Evolutionary conservation across 1,139 yeast genomes (phyloP).

Genomic region (Dujonia santamariae): DNA sequence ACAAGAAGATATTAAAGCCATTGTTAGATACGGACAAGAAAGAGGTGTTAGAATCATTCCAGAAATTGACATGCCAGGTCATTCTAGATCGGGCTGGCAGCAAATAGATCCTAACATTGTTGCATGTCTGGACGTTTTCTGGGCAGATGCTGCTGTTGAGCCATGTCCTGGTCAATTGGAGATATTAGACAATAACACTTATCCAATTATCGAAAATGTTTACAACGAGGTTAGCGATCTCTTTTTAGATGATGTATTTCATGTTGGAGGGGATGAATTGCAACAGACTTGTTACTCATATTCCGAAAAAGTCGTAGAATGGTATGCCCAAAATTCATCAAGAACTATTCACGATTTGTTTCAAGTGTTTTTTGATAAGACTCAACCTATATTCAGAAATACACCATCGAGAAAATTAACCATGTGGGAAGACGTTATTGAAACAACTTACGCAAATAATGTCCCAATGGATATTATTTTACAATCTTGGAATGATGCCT

Average conservation of each 20-base stretch:
- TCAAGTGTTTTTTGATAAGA: conserved; percentile 38
- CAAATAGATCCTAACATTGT: conserved; percentile 32
- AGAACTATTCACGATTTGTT: conserved; percentile 30
- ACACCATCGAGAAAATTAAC: conserved; percentile 23
- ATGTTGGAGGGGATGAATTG: conserved; percentile 48
- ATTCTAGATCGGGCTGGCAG: conserved; percentile 44
- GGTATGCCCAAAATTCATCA: conserved; percentile 23
- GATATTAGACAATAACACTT: conserved; percentile 32
- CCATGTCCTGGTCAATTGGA: conserved; percentile 50
- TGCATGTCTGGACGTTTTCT: conserved; percentile 32
- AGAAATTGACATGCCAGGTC: conserved; percentile 50
- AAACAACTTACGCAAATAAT: conserved; percentile 18
- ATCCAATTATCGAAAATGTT: conserved; percentile 32
- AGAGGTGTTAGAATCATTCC: conserved; percentile 47
- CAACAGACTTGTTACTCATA: conserved; percentile 34
- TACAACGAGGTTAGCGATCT: conserved; percentile 33
- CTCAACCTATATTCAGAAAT: conserved; percentile 33
- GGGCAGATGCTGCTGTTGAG: conserved; percentile 39
- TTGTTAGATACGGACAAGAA: conserved; percentile 33
- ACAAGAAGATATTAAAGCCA: conserved; percentile 25
- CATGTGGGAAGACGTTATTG: conserved; percentile 50
- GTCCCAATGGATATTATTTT: conserved; percentile 32
- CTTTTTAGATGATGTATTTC: conserved; percentile 40
- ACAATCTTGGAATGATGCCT: conserved; percentile 39
- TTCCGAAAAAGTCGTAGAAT: conserved; percentile 25